Evolutionary conservation across 805 yeast species (phyloP).

Genomic region (Nematodospora valgi): DNA sequence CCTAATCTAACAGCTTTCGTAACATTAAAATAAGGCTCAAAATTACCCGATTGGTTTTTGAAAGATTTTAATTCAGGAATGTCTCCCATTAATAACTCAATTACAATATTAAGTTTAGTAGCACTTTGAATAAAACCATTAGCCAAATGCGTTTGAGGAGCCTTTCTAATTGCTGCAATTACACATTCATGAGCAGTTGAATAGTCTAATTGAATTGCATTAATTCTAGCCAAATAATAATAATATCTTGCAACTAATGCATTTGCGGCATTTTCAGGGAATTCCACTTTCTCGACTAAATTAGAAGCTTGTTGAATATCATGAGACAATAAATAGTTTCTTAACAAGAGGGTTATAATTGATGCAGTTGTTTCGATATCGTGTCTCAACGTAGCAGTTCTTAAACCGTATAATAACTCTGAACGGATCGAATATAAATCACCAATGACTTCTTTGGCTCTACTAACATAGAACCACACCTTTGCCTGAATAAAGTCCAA

Average conservation of each 20-base stretch:
- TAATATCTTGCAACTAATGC: slow-evolving; percentile 89
- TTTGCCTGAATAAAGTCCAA: slow-evolving; percentile 85
- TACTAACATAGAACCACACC: slow-evolving; percentile 85
- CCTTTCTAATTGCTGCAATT: slow-evolving; percentile 93
- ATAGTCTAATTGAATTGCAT: slow-evolving; percentile 89
- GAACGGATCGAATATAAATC: slow-evolving; percentile 62
- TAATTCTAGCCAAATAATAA: slow-evolving; percentile 86
- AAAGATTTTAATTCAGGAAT: slow-evolving; percentile 87
- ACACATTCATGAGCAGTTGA: slow-evolving; percentile 86
- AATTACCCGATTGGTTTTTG: slow-evolving; percentile 54
- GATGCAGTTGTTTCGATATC: slow-evolving; percentile 90
- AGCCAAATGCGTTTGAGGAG: slow-evolving; percentile 85
- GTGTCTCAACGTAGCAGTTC: slow-evolving; percentile 88
- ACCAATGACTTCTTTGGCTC: slow-evolving; percentile 64
- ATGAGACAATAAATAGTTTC: slow-evolving; percentile 73
- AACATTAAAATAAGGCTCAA: slow-evolving; percentile 80
- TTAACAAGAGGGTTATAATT: slow-evolving; percentile 76
- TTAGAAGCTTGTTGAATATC: slow-evolving; percentile 86
- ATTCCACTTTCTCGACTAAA: slow-evolving; percentile 82
- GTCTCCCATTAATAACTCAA: slow-evolving; percentile 94
- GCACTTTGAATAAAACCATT: slow-evolving; percentile 87
- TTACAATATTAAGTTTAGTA: slow-evolving; percentile 79
- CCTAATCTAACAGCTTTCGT: slow-evolving; percentile 92
- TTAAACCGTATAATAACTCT: slow-evolving; percentile 65
- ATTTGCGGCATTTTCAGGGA: slow-evolving; percentile 81